Evolutionary conservation across 2,329 filamentous ascomycete species (phyloP).

Genomic region (Paraphaeosphaeria sporulosa): DNA sequence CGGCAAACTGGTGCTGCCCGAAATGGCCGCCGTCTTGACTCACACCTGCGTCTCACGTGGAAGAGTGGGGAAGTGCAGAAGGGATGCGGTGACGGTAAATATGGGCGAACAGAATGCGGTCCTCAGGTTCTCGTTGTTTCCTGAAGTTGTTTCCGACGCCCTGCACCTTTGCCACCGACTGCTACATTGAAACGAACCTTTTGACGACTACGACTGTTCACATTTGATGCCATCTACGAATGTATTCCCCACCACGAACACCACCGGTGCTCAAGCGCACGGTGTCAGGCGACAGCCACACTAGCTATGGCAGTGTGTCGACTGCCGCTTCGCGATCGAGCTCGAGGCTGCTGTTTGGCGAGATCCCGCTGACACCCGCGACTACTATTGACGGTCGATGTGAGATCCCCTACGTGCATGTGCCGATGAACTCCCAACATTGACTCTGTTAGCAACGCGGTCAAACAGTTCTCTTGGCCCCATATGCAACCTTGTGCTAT

Average conservation of each 20-base stretch:
- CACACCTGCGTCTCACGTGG: slow-evolving; percentile 53
- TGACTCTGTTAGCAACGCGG: slow-evolving; percentile 49
- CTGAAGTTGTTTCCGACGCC: not conserved
- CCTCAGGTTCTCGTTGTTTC: slow-evolving; percentile 33
- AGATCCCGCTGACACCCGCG: slow-evolving; percentile 56
- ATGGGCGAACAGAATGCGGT: slow-evolving; percentile 37
- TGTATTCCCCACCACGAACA: slow-evolving; percentile 42
- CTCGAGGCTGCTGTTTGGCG: slow-evolving; percentile 57
- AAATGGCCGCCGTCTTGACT: slow-evolving; percentile 44
- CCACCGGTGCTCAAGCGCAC: slow-evolving; percentile 50
- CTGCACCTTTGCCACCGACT: not conserved
- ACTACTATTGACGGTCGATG: slow-evolving; percentile 47
- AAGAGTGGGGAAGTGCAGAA: slow-evolving; percentile 27
- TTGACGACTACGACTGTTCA: slow-evolving; percentile 24
- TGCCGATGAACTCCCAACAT: slow-evolving; percentile 18
- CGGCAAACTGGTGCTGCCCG: slow-evolving; percentile 27
- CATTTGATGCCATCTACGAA: slow-evolving; percentile 24
- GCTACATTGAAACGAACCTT: slow-evolving; percentile 17
- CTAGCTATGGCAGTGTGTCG: slow-evolving; percentile 43
- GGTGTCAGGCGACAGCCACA: slow-evolving; percentile 46
- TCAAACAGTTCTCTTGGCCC: slow-evolving; percentile 57
- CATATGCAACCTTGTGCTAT: slow-evolving; percentile 58
- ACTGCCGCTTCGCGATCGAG: slow-evolving; percentile 47
- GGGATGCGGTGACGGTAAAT: slow-evolving; percentile 37
- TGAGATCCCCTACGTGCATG: slow-evolving; percentile 32